Conservation (phyloP, 495 filamentous ascomycete genomes). For the Neurospora tetrasperma region DNA sequence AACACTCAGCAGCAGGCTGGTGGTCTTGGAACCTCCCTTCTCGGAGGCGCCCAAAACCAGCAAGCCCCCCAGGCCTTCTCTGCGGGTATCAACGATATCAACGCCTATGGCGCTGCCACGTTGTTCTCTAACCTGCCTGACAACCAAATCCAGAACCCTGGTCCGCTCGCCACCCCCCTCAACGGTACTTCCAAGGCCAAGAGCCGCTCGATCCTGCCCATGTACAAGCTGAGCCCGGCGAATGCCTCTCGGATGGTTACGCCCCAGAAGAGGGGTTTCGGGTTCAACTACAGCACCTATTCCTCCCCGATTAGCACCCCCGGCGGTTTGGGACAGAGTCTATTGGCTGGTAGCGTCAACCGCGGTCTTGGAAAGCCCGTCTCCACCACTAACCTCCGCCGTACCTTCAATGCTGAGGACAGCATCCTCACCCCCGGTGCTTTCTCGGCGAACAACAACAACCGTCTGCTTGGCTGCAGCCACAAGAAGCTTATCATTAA, state of each 20-base stretch:
- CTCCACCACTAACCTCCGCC: conserved; percentile 53
- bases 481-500: conserved; percentile 89
- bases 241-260: conserved; percentile 69
- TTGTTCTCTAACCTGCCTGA: conserved; percentile 63
- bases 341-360: conserved; percentile 52
- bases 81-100: conserved; percentile 63
- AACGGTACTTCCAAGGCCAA: conserved; percentile 56
- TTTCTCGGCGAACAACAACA: conserved; percentile 59
- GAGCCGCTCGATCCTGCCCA: conserved; percentile 67
- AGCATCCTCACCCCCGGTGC: conserved; percentile 81
- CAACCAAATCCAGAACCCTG: conserved; percentile 54
- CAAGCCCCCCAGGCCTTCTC: conserved; percentile 54
- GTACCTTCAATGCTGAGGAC: conserved; percentile 49
- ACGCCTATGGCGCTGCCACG: conserved; percentile 74
- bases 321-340: conserved; percentile 51
- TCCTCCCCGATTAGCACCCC: conserved; percentile 70
- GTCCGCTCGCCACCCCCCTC: conserved; percentile 83
- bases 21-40: conserved; percentile 25
- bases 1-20: conserved; percentile 34
- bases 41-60: conserved; percentile 32
- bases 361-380: conserved; percentile 51
- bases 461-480: conserved; percentile 48
- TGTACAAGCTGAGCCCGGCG: conserved; percentile 78
- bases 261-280: conserved; percentile 72
- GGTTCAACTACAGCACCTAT: conserved; percentile 84